Conservation (phyloP, 2,329 filamentous ascomycete genomes). For the Aspergillus alliaceus region DNA sequence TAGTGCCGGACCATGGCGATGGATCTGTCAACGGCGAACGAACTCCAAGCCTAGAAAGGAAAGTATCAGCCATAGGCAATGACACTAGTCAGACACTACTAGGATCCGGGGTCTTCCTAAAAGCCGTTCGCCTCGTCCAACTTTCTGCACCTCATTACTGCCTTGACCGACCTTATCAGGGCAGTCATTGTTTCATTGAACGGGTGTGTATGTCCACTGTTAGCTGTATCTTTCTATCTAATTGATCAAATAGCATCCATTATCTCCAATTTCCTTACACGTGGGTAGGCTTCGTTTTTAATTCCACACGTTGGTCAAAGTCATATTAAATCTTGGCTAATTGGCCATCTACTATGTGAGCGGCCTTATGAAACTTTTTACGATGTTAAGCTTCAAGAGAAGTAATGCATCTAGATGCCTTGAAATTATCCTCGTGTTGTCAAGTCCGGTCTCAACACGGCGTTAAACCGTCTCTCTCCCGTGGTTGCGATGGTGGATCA, state of each 20-base stretch:
- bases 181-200: background rate
- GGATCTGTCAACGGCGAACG: slow-evolving; percentile 26
- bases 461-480: background rate
- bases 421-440: background rate
- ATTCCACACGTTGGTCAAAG: background rate
- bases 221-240: background rate
- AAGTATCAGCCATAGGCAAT: slow-evolving; percentile 21
- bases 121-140: slow-evolving; percentile 21
- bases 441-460: background rate
- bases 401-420: slow-evolving; percentile 16
- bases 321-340: background rate
- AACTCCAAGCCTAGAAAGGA: slow-evolving; percentile 21
- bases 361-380: background rate
- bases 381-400: background rate
- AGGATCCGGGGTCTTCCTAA: slow-evolving; percentile 21
- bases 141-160: slow-evolving; percentile 16
- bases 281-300: background rate
- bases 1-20: slow-evolving; percentile 17
- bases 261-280: background rate
- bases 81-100: slow-evolving; percentile 18
- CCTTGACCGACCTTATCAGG: slow-evolving; percentile 10
- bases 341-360: background rate
- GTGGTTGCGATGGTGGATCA: slow-evolving; percentile 2
- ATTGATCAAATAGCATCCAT: background rate
- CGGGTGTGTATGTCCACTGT: background rate